A percentile compares a stretch with the other conserved stretches of the same genome.
Conservation (phyloP, 2,329 filamentous ascomycete species). For the Thielaviopsis ethacetica region DNA sequence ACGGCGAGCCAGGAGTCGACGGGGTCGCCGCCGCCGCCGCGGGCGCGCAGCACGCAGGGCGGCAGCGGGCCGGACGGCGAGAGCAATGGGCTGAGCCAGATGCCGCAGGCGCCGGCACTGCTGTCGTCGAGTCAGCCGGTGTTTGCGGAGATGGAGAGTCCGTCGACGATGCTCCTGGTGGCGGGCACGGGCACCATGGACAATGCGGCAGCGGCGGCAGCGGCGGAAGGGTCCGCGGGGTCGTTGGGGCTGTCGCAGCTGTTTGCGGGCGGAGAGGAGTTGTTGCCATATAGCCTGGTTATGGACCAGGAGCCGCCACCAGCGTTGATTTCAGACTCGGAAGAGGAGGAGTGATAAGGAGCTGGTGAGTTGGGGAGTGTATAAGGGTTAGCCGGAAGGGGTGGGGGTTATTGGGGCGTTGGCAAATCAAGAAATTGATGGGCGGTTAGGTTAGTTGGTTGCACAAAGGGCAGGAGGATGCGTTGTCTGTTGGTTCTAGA, state of each 20-base stretch:
- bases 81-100: constrained; percentile 1
- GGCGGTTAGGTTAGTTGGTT: no score
- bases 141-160: constrained; percentile 15
- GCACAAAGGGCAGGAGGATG: no score
- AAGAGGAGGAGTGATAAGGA: constrained; percentile 15
- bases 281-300: constrained; percentile 32
- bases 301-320: constrained; percentile 19
- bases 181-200: no score
- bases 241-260: constrained; percentile 28
- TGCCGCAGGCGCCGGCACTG: constrained; percentile 1
- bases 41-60: constrained; percentile 14
- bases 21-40: constrained; percentile 18
- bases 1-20: constrained; percentile 21
- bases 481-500: no score
- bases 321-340: constrained; percentile 24
- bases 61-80: constrained; percentile 7
- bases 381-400: neutral
- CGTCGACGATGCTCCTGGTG: constrained; percentile 7
- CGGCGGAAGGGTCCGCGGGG: neutral
- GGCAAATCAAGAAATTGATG: no score
- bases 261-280: constrained; percentile 30
- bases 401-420: no score
- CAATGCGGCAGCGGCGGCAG: neutral
- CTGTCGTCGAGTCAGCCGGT: constrained; percentile 13
- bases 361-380: neutral